Conservation (phyloP, 768 basidiomycete genomes). For the Hemileccinum rubropunctum region DNA sequence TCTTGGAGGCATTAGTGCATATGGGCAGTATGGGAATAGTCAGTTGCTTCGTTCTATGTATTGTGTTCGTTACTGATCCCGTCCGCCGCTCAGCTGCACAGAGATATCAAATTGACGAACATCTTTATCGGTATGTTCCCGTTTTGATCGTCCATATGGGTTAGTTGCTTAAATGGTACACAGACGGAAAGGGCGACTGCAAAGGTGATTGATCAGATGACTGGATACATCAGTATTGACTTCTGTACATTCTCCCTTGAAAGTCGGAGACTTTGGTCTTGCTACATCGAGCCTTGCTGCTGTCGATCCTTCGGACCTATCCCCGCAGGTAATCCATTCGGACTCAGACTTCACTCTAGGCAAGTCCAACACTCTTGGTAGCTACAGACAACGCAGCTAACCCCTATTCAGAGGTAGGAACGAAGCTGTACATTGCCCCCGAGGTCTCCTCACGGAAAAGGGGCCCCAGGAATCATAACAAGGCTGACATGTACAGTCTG, state of each 20-base stretch:
- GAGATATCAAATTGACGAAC: slow-evolving; percentile 91
- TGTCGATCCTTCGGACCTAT: slow-evolving; percentile 70
- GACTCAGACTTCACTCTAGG: slow-evolving; percentile 78
- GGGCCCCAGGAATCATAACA: slow-evolving; percentile 73
- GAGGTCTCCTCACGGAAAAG: slow-evolving; percentile 70
- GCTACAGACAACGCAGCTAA: not conserved
- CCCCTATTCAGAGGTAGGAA: slow-evolving; percentile 72
- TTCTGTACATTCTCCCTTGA: not conserved
- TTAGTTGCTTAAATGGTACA: not conserved
- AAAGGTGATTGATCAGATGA: slow-evolving; percentile 48
- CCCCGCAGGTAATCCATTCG: slow-evolving; percentile 39
- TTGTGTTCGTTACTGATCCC: slow-evolving; percentile 3
- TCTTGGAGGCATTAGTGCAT: slow-evolving; percentile 85
- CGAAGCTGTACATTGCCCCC: slow-evolving; percentile 88
- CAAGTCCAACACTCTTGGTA: slow-evolving; percentile 23
- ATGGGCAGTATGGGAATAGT: slow-evolving; percentile 89
- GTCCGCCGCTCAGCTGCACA: slow-evolving; percentile 57
- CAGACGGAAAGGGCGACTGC: slow-evolving; percentile 80
- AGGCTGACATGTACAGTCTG: slow-evolving; percentile 93
- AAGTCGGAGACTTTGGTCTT: slow-evolving; percentile 91
- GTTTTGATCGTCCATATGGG: not conserved
- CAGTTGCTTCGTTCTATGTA: slow-evolving; percentile 25
- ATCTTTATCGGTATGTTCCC: slow-evolving; percentile 81
- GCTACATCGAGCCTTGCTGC: slow-evolving; percentile 81
- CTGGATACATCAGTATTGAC: not conserved